Base-by-base conservation (phyloP, 2,329 filamentous ascomycete species). In the Cadophora sp. region DNA sequence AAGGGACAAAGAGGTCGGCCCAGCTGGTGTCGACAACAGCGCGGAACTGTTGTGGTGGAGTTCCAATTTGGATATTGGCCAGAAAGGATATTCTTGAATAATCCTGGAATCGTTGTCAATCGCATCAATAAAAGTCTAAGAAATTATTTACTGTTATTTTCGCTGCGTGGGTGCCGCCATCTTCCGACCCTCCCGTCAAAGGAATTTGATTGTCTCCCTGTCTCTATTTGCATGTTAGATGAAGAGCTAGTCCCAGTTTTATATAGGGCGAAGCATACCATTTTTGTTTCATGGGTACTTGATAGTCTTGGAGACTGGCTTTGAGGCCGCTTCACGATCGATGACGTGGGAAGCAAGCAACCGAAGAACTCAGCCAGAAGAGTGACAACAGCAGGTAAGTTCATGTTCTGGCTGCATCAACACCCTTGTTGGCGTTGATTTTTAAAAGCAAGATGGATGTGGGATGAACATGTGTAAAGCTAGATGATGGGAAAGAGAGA, bases 11-110 rank as follows among this genome's bases (percentile, higher is more conserved):
- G 27, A 55, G 51, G 27, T 55, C 51, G 27, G 27, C 27, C 51
- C 19, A 55, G 51, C 51, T 34, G 19, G 27, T 55, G 27, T 55
- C 51, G 27, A 55, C 51, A 55, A 55, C 27, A 34, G 51, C 51
- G 51, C 51, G 51, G 51, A 55, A 55, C 51, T 55, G 50, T 29
- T 53, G 51, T 55, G 27, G 51, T 34, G 51, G 51, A n/a, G 51
- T 55, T 55, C 51, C 51, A 34, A 55, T 55, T 55, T 55, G 51
- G 22, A 55, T 31, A 34, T 55, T 27, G 34, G 27, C 27, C 27
- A 55, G 14, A 34, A 55, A 55, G 14, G 51, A 26, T n/a, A 55
- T 12, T 29, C 51, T 31, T 31, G 51, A 55, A 55, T 55, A 55
- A 55, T 55, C 51, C 27, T 55, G 16, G 51, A 29, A n/a, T 55